Base-by-base conservation (phyloP, 257 asterid genomes). In the Eustoma russellianum region DNA sequence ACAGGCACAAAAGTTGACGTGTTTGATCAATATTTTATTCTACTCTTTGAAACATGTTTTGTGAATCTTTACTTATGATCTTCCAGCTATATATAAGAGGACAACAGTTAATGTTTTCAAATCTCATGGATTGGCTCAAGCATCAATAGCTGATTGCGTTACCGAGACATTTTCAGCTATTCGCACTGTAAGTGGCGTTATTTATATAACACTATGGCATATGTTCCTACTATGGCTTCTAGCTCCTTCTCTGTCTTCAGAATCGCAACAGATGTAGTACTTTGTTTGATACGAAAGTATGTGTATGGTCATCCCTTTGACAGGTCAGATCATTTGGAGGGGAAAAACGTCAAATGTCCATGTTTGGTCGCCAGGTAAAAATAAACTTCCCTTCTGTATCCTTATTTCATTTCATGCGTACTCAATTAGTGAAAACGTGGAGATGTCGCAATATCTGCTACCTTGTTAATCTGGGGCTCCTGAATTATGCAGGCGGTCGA, bases 271-370 rank as follows among this genome's bases (percentile, higher is more conserved):
- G 34, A 17, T 46, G 41, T 17, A 48, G 12, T 46, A 50, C 41
- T n/a, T 15, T 33, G 16, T 30, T 17, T 13, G 30, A 52, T 18
- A 50, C 49, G 4, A 17, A n/a, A 10, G n/a, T 52, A 17, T 41
- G 40, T 28, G 13, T 44, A 11, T 48, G 9, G 43, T 38, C 43
- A 38, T 38, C 43, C 43, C 12, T 60, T 69, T 57, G 74, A 67
- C 79, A 86, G 98, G 98, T 91, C 16, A 80, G 98, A 72, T 91
- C 97, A 48, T 91, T 91, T 66, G 87, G 89, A 17, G 98, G 97
- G 63, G 98, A 91, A 69, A 87, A 80, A 73, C 95, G 82, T 62
- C 98, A 91, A 73, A 82, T 87, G 93, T 80, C 93, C 52, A 65
- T 84, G 69, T 91, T 87, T 61, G 84, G 86, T 54, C 79, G 73